Conservation (phyloP, 2,329 filamentous ascomycete species). For the Ophiostoma sp. region DNA sequence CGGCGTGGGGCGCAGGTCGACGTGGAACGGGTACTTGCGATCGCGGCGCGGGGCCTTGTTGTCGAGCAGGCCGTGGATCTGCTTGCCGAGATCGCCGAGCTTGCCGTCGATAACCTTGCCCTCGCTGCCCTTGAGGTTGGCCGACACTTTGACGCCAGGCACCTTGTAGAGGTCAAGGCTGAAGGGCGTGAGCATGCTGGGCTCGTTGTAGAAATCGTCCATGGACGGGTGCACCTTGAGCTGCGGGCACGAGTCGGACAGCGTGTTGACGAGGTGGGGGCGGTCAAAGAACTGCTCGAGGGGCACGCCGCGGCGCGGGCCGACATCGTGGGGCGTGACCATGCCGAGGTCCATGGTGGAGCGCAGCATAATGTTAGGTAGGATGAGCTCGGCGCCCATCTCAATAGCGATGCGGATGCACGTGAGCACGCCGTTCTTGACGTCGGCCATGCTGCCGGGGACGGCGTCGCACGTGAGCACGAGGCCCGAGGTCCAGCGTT, state of each 20-base stretch:
- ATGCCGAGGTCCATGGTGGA: constrained; percentile 32
- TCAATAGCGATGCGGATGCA: constrained; percentile 45
- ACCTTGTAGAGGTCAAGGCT: constrained; percentile 29
- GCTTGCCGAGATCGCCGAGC: constrained; percentile 24
- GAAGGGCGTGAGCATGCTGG: constrained; percentile 29
- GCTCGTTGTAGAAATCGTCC: constrained; percentile 34
- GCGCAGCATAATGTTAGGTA: constrained; percentile 36
- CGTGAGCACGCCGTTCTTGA: constrained; percentile 42
- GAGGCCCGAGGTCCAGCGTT: constrained; percentile 38
- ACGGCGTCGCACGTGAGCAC: constrained; percentile 41
- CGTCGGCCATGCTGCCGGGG: constrained; percentile 40
- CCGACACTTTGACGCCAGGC: constrained; percentile 20
- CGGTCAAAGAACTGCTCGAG: constrained; percentile 36
- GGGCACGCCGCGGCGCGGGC: constrained; percentile 30
- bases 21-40: constrained; percentile 33
- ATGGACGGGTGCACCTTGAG: constrained; percentile 35
- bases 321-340: constrained; percentile 28
- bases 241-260: constrained; percentile 35
- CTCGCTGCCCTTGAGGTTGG: constrained; percentile 21
- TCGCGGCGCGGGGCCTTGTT: constrained; percentile 28
- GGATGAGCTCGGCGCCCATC: constrained; percentile 39
- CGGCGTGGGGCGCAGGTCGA: constrained; percentile 30
- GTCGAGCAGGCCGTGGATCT: constrained; percentile 31
- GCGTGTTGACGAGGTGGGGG: constrained; percentile 31
- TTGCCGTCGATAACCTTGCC: constrained; percentile 29